A percentile compares a stretch with the other conserved stretches of the same genome.
Conservation (phyloP, 2,329 filamentous ascomycete species). For the Calonectria fujianensis region DNA sequence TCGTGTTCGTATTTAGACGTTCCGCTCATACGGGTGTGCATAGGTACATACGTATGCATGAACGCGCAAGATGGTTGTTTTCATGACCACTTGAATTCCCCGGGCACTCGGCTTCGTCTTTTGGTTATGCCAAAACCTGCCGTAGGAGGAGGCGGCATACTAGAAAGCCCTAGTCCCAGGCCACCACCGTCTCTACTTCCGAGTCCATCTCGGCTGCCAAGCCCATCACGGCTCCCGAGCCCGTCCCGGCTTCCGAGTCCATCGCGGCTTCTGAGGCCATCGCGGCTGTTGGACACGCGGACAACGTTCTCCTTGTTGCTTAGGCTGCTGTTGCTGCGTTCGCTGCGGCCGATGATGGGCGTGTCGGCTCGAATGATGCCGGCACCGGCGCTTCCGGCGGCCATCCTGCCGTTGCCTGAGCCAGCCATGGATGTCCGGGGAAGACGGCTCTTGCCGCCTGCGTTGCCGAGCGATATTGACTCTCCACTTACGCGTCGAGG, state of each 20-base stretch:
- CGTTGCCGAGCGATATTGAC: slow-evolving; percentile 53
- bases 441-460: slow-evolving; percentile 61
- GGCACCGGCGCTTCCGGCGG: slow-evolving; percentile 43
- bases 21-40: slow-evolving; percentile 1
- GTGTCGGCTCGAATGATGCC: slow-evolving; percentile 48
- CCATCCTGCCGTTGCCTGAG: slow-evolving; percentile 49
- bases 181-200: slow-evolving; percentile 46
- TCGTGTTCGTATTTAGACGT: not conserved
- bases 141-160: slow-evolving; percentile 38
- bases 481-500: slow-evolving; percentile 67
- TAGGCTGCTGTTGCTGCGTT: slow-evolving; percentile 63
- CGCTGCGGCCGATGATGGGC: slow-evolving; percentile 61
- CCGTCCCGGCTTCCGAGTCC: slow-evolving; percentile 50
- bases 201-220: slow-evolving; percentile 50
- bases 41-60: not conserved
- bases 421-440: slow-evolving; percentile 62
- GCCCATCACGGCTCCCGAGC: slow-evolving; percentile 40
- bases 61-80: not conserved
- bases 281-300: slow-evolving; percentile 52
- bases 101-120: slow-evolving; percentile 54
- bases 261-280: slow-evolving; percentile 42
- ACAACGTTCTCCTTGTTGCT: slow-evolving; percentile 63
- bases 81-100: slow-evolving; percentile 55
- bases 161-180: slow-evolving; percentile 43
- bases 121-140: slow-evolving; percentile 43